Percentiles rank a stretch among this genome's conserved stretches.
These are phyloP conservation scores for Lumnitzera littorea DNA, from an alignment of 345 rosid species.

Conservation along the genomic window DNA sequence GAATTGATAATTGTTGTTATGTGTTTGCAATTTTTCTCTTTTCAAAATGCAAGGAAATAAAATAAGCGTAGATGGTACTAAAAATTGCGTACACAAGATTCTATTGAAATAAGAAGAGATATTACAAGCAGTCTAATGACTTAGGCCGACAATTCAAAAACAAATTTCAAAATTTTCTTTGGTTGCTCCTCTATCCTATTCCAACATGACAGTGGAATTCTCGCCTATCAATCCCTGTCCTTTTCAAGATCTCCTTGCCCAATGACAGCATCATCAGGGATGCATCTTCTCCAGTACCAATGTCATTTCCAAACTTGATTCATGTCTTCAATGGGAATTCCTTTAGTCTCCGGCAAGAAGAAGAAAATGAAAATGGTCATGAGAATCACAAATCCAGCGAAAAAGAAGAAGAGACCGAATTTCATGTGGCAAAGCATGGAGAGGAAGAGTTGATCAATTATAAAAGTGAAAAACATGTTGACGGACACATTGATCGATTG, in stretches of 20 bases:
- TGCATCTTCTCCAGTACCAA: conserved; percentile 38
- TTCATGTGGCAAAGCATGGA: conserved; percentile 50
- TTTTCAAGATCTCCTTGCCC: background rate
- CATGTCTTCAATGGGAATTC: conserved; percentile 46
- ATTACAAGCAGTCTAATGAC: no score
- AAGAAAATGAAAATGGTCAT: conserved; percentile 38
- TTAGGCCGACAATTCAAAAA: no score
- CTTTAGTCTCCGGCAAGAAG: conserved; percentile 41
- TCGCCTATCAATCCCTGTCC: no score
- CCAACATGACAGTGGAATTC: no score
- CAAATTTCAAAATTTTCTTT: no score
- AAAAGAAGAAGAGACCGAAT: conserved; percentile 49
- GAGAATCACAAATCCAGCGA: conserved; percentile 22
- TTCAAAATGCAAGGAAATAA: no score
- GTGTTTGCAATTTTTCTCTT: no score
- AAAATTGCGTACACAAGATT: no score
- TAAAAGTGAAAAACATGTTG: conserved; percentile 51
- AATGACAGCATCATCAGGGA: conserved; percentile 24
- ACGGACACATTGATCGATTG: conserved; percentile 41
- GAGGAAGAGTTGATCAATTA: conserved; percentile 42
- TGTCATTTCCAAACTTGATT: conserved; percentile 38
- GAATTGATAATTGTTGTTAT: no score
- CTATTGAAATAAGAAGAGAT: no score
- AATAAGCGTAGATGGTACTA: no score
- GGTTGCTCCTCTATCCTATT: no score